phyloP scores from a whole-genome alignment of 2,329 filamentous ascomycete species.

The Dryadomyces sulphureus region DNA sequence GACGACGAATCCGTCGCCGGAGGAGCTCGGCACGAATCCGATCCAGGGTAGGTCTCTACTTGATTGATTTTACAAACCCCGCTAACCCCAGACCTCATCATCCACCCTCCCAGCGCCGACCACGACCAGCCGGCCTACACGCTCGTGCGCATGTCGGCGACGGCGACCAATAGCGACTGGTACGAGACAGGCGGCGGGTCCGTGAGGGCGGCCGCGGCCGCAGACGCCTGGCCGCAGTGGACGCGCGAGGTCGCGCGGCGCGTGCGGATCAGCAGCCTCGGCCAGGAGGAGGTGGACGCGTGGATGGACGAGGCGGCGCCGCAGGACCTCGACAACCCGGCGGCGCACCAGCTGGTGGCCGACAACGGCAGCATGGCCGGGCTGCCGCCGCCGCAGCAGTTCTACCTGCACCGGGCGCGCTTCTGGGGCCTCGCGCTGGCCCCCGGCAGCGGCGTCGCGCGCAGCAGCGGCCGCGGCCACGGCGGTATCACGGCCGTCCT shows the following conservation, averaged over 20 bases:
- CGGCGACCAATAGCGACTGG: slow-evolving; percentile 34
- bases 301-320: slow-evolving; percentile 6
- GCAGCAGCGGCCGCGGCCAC: neutral
- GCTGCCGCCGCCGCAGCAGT: slow-evolving; percentile 18
- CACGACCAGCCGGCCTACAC: slow-evolving; percentile 31
- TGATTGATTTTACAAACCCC: slow-evolving; percentile 8
- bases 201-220: slow-evolving; percentile 1
- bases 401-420: slow-evolving; percentile 33
- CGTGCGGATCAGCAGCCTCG: slow-evolving; percentile 18
- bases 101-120: slow-evolving; percentile 23
- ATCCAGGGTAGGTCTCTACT: slow-evolving; percentile 27
- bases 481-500: slow-evolving; percentile 27
- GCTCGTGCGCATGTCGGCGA: slow-evolving; percentile 36
- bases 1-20: slow-evolving; percentile 24
- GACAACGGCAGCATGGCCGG: neutral
- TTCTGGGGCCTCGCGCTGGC: slow-evolving; percentile 39
- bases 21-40: slow-evolving; percentile 23
- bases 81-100: slow-evolving; percentile 13
- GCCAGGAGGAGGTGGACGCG: slow-evolving; percentile 8
- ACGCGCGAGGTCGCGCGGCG: slow-evolving; percentile 29
- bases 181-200: slow-evolving; percentile 30
- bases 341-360: neutral
- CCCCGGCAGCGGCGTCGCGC: slow-evolving; percentile 23
- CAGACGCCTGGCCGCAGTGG: slow-evolving; percentile 25
- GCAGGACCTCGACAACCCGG: slow-evolving; percentile 5